Evolutionary conservation across 306 rosid genomes (phyloP).

Genomic region (Cercis canadensis): DNA sequence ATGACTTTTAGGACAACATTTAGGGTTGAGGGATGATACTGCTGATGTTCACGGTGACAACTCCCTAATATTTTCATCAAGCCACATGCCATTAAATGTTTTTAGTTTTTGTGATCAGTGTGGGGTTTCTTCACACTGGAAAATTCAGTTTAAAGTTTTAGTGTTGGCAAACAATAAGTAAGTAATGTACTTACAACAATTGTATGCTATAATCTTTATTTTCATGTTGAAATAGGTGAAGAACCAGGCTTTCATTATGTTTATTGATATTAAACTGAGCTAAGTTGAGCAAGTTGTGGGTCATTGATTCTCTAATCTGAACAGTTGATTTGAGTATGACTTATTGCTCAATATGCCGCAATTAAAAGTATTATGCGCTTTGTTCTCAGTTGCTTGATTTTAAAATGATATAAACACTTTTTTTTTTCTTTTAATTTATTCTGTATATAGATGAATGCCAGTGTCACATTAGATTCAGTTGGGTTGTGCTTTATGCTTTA

Average conservation of each 20-base stretch:
- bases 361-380: too few species aligned
- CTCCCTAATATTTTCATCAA: not conserved
- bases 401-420: not conserved
- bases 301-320: too few species aligned
- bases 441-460: not conserved
- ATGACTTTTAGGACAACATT: not conserved
- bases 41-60: conserved; percentile 17
- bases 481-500: not conserved
- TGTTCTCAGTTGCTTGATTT: not conserved
- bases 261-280: not conserved
- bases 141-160: not conserved
- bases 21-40: conserved; percentile 4
- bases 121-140: too few species aligned
- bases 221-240: not conserved
- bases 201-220: not conserved
- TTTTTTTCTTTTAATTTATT: not conserved
- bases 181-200: not conserved
- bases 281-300: not conserved
- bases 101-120: not conserved
- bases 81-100: not conserved
- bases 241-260: too few species aligned
- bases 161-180: conserved; percentile 5
- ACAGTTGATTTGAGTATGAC: too few species aligned
- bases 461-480: too few species aligned
- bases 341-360: too few species aligned